These are phyloP conservation scores for Marchantia paleacea DNA, from an alignment of 225 moss, liverwort and hornwort genomes.

Conservation along the genomic window DNA sequence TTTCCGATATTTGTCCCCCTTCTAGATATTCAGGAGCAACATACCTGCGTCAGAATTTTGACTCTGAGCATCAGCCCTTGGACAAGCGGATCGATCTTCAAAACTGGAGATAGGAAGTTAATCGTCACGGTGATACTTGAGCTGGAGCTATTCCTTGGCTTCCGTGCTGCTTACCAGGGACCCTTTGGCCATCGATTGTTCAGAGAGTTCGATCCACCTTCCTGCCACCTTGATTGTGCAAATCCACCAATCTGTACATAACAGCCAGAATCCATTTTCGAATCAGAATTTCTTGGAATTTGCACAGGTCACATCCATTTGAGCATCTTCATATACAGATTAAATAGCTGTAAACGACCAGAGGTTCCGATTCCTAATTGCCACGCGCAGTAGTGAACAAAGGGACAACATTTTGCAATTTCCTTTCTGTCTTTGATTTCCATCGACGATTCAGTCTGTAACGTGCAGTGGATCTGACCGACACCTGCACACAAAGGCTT, in stretches of 20 bases:
- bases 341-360: not conserved
- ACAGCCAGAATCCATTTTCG: not conserved
- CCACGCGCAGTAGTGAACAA: not conserved
- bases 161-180: not conserved
- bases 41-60: not conserved
- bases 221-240: not conserved
- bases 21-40: constrained; percentile 1
- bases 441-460: too few species aligned
- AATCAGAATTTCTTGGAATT: not conserved
- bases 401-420: not conserved
- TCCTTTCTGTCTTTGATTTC: not conserved
- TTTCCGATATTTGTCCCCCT: constrained; percentile 1
- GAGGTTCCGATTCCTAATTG: not conserved
- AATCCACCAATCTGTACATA: not conserved
- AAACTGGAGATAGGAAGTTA: not conserved
- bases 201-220: not conserved
- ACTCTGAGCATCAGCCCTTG: not conserved
- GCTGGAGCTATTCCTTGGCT: not conserved
- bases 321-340: not conserved
- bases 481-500: too few species aligned
- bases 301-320: not conserved
- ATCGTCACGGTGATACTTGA: not conserved
- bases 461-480: too few species aligned
- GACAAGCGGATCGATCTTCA: not conserved
- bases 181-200: not conserved